Conservation (phyloP, 805 yeast genomes). For the Saccharomycopsis fermentans region DNA sequence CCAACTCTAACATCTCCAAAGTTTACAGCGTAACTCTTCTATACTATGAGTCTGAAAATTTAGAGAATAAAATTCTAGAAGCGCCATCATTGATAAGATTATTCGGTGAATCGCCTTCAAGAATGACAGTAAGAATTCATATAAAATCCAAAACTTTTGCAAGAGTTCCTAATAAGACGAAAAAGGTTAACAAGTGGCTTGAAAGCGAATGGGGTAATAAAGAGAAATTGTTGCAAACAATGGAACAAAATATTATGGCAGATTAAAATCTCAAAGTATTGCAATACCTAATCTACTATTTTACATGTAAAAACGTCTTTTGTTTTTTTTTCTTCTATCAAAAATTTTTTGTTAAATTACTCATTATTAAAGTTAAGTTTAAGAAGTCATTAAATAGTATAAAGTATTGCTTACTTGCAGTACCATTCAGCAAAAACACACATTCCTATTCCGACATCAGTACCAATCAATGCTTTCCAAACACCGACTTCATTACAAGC, state of each 20-base stretch:
- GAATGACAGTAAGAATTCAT: conserved; percentile 34
- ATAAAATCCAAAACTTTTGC: conserved; percentile 36
- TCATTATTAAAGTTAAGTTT: neutral
- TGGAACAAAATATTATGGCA: conserved; percentile 23
- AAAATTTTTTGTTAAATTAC: neutral
- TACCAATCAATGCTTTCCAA: conserved; percentile 76
- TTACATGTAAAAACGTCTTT: too few relatives aligned
- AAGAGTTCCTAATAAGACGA: conserved; percentile 42
- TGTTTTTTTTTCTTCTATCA: neutral
- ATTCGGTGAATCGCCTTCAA: conserved; percentile 24
- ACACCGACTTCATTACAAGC: conserved; percentile 62
- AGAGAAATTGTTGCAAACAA: conserved; percentile 39
- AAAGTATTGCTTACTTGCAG: conserved; percentile 27
- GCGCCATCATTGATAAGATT: conserved; percentile 28
- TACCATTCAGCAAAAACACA: conserved; percentile 89
- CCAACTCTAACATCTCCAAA: conserved; percentile 16
- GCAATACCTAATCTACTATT: too few relatives aligned
- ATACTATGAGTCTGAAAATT: conserved; percentile 24
- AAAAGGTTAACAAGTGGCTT: conserved; percentile 61
- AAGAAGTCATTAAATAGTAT: too few relatives aligned
- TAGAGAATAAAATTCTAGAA: conserved; percentile 6
- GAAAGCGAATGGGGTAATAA: conserved; percentile 66
- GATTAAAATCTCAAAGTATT: too few relatives aligned
- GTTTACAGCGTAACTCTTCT: conserved; percentile 48
- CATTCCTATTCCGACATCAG: conserved; percentile 72